Base-by-base conservation (phyloP, 176 grass and related monocot species). In the Rhynchospora pubera region DNA sequence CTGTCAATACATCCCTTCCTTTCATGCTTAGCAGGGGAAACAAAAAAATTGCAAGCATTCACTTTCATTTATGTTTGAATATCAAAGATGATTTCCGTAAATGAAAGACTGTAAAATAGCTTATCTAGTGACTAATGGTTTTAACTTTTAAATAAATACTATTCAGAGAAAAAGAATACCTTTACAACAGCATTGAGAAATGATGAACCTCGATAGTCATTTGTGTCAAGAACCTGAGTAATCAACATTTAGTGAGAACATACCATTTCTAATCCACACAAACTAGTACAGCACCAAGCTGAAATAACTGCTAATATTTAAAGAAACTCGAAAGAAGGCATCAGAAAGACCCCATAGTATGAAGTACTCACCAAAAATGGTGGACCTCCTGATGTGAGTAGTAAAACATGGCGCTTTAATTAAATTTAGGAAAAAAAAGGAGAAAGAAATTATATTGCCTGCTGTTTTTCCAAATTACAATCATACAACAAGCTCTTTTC, bases 121-220 rank as follows among this genome's bases (percentile, higher is more conserved):
- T 86, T 65, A 84, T 63, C 50, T 53, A 11, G 74, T 60, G 32
- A 22, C 67, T 45, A 66, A 12, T 66, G 24, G 18, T 19, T 22
- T 1, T 16, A 5, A 72, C 8, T 19, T 22, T 1, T 16, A 5
- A 72, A 72, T 72, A 72, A 46, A 30, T n/a, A 47, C 9, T 51
- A 61, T 81, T 85, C 67, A 56, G 16, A 44, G 22, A 62, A 71
- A 22, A 82, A 46, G 19, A 69, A 47, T 75, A 99, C 96, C 96
- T 99, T 99, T 59, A 99, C 91, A 63, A 99, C 93, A 83, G 91
- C 89, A 87, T 99, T 95, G 77, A 99, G 65, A 85, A 90, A 99
- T 90, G 88, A 83, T 69, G 88, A 85, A 77, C 87, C 92, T 91
- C 91, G 84, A 87, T 90, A 77, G 56, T 91, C 89, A 56, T 86